These are phyloP conservation scores for Suillus luteus DNA, from an alignment of 768 basidiomycete species.

Conservation along the genomic window DNA sequence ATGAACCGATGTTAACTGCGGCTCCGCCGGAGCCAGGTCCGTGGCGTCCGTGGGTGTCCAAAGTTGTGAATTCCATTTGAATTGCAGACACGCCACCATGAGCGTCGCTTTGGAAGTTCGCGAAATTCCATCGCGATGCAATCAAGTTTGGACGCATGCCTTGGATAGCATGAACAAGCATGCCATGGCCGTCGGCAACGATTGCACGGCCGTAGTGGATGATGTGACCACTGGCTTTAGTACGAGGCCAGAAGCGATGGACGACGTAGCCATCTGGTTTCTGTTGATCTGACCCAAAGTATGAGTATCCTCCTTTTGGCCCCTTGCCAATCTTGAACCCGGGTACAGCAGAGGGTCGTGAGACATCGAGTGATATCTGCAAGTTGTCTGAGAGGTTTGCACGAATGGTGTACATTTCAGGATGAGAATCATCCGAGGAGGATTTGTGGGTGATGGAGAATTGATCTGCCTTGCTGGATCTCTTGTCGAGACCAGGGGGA, in stretches of 20 bases:
- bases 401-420: slow-evolving; percentile 78
- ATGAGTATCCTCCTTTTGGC: slow-evolving; percentile 84
- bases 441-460: slow-evolving; percentile 73
- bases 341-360: slow-evolving; percentile 66
- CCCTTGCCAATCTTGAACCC: slow-evolving; percentile 94
- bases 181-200: slow-evolving; percentile 63
- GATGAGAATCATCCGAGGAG: slow-evolving; percentile 53
- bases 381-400: slow-evolving; percentile 81
- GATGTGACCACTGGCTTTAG: slow-evolving; percentile 63
- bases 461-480: slow-evolving; percentile 84
- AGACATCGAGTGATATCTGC: slow-evolving; percentile 75
- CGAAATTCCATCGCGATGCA: slow-evolving; percentile 95
- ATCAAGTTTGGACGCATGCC: slow-evolving; percentile 97
- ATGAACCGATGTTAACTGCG: slow-evolving; percentile 80
- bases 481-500: slow-evolving; percentile 78
- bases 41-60: slow-evolving; percentile 72
- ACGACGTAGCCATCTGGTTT: slow-evolving; percentile 84
- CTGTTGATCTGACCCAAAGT: slow-evolving; percentile 71
- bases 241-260: slow-evolving; percentile 89
- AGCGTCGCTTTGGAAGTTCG: slow-evolving; percentile 78
- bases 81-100: slow-evolving; percentile 80
- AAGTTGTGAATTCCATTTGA: slow-evolving; percentile 96
- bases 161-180: slow-evolving; percentile 96
- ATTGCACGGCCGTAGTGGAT: slow-evolving; percentile 64
- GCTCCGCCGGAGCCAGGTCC: slow-evolving; percentile 83